Conservation (phyloP, 2,329 filamentous ascomycete genomes). For the Aureobasidium sp. region DNA sequence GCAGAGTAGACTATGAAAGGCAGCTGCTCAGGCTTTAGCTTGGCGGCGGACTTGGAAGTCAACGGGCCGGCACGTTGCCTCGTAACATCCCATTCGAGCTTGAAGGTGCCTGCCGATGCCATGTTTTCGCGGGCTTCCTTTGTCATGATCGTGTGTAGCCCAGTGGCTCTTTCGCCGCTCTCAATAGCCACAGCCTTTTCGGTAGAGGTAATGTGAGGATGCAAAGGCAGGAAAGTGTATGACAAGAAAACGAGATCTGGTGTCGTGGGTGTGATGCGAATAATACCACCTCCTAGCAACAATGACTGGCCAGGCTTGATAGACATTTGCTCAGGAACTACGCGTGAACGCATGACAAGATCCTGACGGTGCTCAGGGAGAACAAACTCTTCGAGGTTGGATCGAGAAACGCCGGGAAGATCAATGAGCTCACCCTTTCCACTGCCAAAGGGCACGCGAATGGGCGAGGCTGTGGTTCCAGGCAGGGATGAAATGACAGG, state of each 20-base stretch:
- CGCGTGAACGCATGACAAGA: conserved; percentile 71
- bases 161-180: conserved; percentile 52
- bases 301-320: conserved; percentile 74
- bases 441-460: conserved; percentile 81
- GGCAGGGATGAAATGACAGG: conserved; percentile 80
- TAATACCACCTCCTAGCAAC: conserved; percentile 65
- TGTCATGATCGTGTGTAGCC: conserved; percentile 56
- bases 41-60: conserved; percentile 56
- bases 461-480: conserved; percentile 91
- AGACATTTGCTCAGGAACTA: conserved; percentile 64
- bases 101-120: conserved; percentile 64
- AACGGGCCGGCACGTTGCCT: conserved; percentile 67
- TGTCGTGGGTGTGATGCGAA: conserved; percentile 74
- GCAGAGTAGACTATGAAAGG: conserved; percentile 74
- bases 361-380: conserved; percentile 56
- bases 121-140: conserved; percentile 28
- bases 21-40: conserved; percentile 58
- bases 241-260: conserved; percentile 61
- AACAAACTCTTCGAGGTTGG: conserved; percentile 65
- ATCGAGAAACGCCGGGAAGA: conserved; percentile 75
- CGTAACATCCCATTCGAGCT: conserved; percentile 76
- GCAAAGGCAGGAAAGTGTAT: conserved; percentile 80
- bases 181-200: conserved; percentile 74
- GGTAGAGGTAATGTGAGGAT: conserved; percentile 69
- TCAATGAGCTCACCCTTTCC: conserved; percentile 89